These are phyloP conservation scores for Pyrrhoderma noxium DNA, from an alignment of 1,284 basidiomycete species.

Conservation along the genomic window DNA sequence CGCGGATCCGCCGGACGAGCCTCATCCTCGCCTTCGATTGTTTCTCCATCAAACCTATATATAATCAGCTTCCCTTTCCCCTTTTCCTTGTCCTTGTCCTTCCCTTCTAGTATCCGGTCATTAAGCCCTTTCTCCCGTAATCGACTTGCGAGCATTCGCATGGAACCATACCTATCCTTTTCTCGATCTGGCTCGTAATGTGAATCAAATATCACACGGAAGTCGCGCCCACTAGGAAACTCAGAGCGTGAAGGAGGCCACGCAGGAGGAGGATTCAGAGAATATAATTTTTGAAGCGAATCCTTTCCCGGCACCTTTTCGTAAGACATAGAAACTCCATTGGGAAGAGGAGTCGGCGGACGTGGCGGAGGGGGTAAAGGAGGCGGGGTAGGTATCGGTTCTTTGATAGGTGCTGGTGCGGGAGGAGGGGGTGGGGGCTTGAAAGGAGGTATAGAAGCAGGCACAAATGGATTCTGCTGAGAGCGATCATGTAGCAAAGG, in stretches of 20 bases:
- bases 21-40: constrained; percentile 40
- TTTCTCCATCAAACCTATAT: constrained; percentile 49
- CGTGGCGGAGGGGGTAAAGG: constrained; percentile 23
- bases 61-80: constrained; percentile 36
- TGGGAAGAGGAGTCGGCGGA: constrained; percentile 23
- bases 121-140: constrained; percentile 34
- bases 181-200: constrained; percentile 29
- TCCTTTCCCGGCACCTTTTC: constrained; percentile 15
- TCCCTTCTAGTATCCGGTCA: constrained; percentile 32
- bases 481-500: constrained; percentile 21
- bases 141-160: constrained; percentile 47
- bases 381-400: constrained; percentile 22
- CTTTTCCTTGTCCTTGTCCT: constrained; percentile 47
- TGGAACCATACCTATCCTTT: constrained; percentile 33
- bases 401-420: constrained; percentile 26
- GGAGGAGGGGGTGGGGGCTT: constrained; percentile 24
- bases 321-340: constrained; percentile 16
- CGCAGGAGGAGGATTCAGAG: constrained; percentile 33
- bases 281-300: constrained; percentile 25
- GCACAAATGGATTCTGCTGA: constrained; percentile 22
- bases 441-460: constrained; percentile 22
- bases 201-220: constrained; percentile 60
- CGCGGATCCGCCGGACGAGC: constrained; percentile 49
- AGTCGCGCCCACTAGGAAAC: constrained; percentile 42
- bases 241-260: constrained; percentile 41